Base-by-base conservation (phyloP, 352 stramenopile genomes). In the Thraustochytrium striatum region DNA sequence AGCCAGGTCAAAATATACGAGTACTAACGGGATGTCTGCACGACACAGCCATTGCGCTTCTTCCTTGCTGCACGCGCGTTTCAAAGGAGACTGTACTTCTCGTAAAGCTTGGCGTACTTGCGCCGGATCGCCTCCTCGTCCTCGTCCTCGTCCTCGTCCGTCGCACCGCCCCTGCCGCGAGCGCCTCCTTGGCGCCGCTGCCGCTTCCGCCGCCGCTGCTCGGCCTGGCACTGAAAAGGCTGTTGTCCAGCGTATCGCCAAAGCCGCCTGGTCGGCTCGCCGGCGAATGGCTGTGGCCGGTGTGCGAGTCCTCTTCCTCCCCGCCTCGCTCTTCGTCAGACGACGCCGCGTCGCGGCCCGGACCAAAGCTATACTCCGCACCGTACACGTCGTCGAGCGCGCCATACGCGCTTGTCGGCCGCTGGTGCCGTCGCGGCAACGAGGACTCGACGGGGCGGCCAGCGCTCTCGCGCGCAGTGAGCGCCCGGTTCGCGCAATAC, bases 1-100 rank as follows among this genome's bases (percentile, higher is more conserved):
- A 41, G 36, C 5, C 25, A 21, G 21, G 65, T 75, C 16, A 75
- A 75, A 43, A 68, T 75, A 13, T 75, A 75, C 65, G 65, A 75
- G 50, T 72, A 75, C 47, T 35, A 28, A 16, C 25, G 47, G 25
- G 47, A 16, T 16, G 25, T 16, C 25, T 16, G 25, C 16, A 21
- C 16, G 16, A 16, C 25, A 21, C 47, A 21, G 16, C 47, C 25
- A 25, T 25, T 55, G 16, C 47, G 47, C 47, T 16, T 55, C 47
- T 55, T 55, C 25, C 25, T 55, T 16, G 25, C 16, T 25, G 25
- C 47, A 16, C 47, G 47, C 47, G 47, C 25, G 16, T 55, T 55
- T 55, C 47, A 55, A 55, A 25, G 16, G 16, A 55, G 47, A 16
- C 16, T 21, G 25, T 55, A 55, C 47, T 55, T 55, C 25, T 55